These are phyloP conservation scores for Lizonia empirigonia DNA, from an alignment of 2,329 filamentous ascomycete genomes.

Conservation along the genomic window DNA sequence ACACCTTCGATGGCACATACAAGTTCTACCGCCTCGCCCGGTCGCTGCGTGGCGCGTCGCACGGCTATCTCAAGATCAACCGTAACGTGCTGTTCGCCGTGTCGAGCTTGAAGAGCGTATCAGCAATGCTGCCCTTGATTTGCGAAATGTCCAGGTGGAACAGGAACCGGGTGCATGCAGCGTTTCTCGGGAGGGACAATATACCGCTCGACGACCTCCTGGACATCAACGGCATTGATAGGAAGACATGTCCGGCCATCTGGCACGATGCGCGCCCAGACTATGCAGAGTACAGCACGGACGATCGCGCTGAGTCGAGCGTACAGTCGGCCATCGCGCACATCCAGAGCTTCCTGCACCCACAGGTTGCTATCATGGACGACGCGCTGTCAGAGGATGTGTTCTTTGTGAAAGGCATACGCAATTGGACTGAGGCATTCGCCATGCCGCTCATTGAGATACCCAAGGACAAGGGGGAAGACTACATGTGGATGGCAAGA, in stretches of 20 bases:
- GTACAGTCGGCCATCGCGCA: slow-evolving; percentile 71
- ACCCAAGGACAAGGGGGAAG: slow-evolving; percentile 65
- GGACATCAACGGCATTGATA: slow-evolving; percentile 78
- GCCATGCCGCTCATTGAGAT: slow-evolving; percentile 74
- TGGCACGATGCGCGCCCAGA: slow-evolving; percentile 80
- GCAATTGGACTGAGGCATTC: slow-evolving; percentile 59
- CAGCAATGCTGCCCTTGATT: slow-evolving; percentile 76
- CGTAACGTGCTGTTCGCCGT: slow-evolving; percentile 80
- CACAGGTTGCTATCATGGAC: slow-evolving; percentile 77
- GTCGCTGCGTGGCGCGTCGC: slow-evolving; percentile 65
- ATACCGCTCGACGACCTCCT: slow-evolving; percentile 72
- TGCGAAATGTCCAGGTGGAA: slow-evolving; percentile 80
- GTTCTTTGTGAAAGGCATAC: slow-evolving; percentile 68
- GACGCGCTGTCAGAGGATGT: slow-evolving; percentile 68
- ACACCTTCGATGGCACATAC: slow-evolving; percentile 69
- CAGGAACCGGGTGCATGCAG: slow-evolving; percentile 80
- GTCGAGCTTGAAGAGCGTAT: slow-evolving; percentile 73
- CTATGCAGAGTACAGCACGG: slow-evolving; percentile 70
- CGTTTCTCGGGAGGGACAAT: slow-evolving; percentile 74
- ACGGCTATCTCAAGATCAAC: slow-evolving; percentile 60
- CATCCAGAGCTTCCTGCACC: slow-evolving; percentile 74
- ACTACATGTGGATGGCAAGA: slow-evolving; percentile 76
- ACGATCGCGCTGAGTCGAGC: slow-evolving; percentile 69
- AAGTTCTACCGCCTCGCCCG: slow-evolving; percentile 68
- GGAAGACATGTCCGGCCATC: slow-evolving; percentile 66